These are phyloP conservation scores for Stylosanthes scabra DNA, from an alignment of 331 rosid genomes.

Conservation along the genomic window DNA sequence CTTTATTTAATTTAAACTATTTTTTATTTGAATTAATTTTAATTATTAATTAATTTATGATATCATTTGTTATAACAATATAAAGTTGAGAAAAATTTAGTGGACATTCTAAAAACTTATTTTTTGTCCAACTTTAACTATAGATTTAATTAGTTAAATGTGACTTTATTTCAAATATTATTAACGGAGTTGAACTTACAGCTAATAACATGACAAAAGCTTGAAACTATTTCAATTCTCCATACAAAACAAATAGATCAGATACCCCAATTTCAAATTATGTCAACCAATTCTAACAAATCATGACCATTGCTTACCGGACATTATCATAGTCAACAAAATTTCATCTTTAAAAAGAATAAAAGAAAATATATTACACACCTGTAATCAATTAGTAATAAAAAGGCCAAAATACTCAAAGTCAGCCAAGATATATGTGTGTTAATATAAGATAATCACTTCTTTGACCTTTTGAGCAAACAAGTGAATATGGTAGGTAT, in stretches of 20 bases:
- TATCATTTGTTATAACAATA: too few relatives aligned
- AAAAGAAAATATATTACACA: slow-evolving; percentile 40
- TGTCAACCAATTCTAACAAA: slow-evolving; percentile 68
- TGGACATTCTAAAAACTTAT: too few relatives aligned
- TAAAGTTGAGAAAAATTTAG: too few relatives aligned
- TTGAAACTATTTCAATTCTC: slow-evolving; percentile 39
- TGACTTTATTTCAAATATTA: too few relatives aligned
- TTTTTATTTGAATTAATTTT: too few relatives aligned
- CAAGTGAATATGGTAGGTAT: slow-evolving; percentile 28
- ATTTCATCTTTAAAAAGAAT: slow-evolving; percentile 28
- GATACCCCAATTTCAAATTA: slow-evolving; percentile 44
- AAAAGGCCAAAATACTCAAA: neutral
- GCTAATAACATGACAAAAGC: slow-evolving; percentile 39
- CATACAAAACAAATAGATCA: slow-evolving; percentile 39
- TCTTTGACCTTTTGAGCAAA: slow-evolving; percentile 39
- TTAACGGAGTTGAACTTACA: slow-evolving; percentile 33
- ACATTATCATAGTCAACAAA: slow-evolving; percentile 56
- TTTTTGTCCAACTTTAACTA: too few relatives aligned
- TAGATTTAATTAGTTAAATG: too few relatives aligned
- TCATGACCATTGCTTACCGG: slow-evolving; percentile 55
- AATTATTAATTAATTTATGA: too few relatives aligned
- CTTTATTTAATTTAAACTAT: too few relatives aligned
- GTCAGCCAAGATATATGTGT: slow-evolving; percentile 23
- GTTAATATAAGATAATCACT: slow-evolving; percentile 2
- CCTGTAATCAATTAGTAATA: slow-evolving; percentile 45